Conservation (phyloP, 1,139 yeast species). For the Trichomonascaceae sp. region DNA sequence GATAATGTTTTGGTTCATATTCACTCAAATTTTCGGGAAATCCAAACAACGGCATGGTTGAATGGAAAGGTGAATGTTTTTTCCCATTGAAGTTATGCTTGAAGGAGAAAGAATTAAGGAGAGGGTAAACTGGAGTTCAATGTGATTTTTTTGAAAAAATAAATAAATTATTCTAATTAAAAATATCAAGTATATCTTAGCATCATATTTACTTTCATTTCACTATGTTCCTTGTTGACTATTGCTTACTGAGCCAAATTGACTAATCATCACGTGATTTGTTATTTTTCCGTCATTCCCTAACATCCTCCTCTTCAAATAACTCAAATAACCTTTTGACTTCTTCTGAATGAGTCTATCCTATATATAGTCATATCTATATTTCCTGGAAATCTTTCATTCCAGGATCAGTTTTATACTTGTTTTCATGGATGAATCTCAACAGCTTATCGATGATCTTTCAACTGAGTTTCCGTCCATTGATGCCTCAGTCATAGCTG, state of each 20-base stretch:
- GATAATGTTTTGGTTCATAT: slow-evolving; percentile 23
- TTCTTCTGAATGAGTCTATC: not conserved
- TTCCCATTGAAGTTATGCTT: not conserved
- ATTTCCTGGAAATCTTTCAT: not conserved
- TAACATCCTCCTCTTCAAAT: not conserved
- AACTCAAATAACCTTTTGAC: not conserved
- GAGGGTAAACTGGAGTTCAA: not conserved
- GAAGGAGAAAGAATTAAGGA: not conserved
- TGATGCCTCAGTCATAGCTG: slow-evolving; percentile 7
- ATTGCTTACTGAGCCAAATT: no score
- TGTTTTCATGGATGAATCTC: not conserved
- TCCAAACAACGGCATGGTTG: slow-evolving; percentile 19
- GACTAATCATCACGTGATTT: not conserved
- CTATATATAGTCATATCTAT: not conserved
- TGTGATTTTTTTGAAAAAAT: not conserved
- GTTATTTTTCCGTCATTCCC: not conserved
- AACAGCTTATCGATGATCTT: not conserved
- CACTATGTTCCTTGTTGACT: no score
- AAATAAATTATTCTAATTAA: no score
- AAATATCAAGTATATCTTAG: no score
- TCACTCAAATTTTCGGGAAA: slow-evolving; percentile 22
- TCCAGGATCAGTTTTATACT: not conserved
- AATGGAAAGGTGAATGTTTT: not conserved
- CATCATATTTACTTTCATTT: no score
- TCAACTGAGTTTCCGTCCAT: slow-evolving; percentile 4